Percentiles rank a stretch among this genome's conserved stretches.
These are phyloP conservation scores for Diutina sp. DNA, from an alignment of 1,139 yeast genomes.

Conservation along the genomic window DNA sequence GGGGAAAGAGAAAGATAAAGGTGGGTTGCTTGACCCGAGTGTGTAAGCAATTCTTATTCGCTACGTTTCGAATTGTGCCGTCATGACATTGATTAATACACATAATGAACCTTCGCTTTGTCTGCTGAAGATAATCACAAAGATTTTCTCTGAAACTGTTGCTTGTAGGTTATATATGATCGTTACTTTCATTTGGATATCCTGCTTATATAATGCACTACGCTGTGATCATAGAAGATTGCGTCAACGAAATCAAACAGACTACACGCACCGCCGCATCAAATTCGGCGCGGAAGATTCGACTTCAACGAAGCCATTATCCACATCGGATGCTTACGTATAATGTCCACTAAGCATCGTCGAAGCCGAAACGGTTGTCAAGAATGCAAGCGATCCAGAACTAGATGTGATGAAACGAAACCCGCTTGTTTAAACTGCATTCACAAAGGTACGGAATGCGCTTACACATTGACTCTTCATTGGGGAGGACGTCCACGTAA, in stretches of 20 bases:
- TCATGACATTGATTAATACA: too few species aligned
- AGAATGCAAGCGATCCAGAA: slow-evolving; percentile 52
- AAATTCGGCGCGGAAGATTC: neutral
- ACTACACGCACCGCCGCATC: neutral
- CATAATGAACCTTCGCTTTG: too few species aligned
- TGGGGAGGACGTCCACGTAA: slow-evolving; percentile 73
- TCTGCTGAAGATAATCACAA: too few species aligned
- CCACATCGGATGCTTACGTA: neutral
- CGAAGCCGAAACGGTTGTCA: slow-evolving; percentile 45
- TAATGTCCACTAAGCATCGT: slow-evolving; percentile 4
- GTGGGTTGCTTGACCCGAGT: slow-evolving; percentile 14
- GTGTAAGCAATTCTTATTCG: neutral
- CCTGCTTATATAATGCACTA: too few species aligned
- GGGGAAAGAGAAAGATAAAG: slow-evolving; percentile 40
- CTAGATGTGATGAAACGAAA: slow-evolving; percentile 61
- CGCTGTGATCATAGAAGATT: too few species aligned
- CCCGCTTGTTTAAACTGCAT: slow-evolving; percentile 54
- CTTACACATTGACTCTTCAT: slow-evolving; percentile 48
- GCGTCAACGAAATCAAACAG: too few species aligned
- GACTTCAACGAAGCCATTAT: neutral
- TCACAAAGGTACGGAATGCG: slow-evolving; percentile 38
- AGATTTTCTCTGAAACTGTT: too few species aligned
- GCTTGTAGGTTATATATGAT: too few species aligned
- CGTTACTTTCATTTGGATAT: too few species aligned
- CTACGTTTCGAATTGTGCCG: neutral